Conservation (phyloP, 2,329 filamentous ascomycete species). For the Epicoccum sorghinum region DNA sequence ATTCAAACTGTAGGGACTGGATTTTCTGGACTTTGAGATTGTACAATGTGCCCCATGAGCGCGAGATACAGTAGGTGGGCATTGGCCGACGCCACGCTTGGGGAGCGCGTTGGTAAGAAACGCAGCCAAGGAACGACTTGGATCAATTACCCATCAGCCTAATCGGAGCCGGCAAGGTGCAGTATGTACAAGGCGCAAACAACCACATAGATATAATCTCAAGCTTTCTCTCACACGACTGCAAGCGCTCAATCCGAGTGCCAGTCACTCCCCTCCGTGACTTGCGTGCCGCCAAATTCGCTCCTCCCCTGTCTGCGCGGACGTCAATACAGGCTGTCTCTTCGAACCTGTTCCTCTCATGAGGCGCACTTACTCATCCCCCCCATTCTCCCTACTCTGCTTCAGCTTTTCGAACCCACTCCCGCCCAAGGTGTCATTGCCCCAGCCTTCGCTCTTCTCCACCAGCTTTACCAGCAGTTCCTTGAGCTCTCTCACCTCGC, state of each 20-base stretch:
- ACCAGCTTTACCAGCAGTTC: conserved; percentile 41
- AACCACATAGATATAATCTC: too few species aligned
- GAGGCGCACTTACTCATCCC: conserved; percentile 18
- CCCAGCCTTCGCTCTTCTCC: conserved; percentile 34
- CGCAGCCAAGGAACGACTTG: too few species aligned
- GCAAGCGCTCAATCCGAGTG: conserved; percentile 13
- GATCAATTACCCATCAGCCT: too few species aligned
- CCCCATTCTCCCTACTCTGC: conserved; percentile 33
- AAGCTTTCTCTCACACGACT: neutral
- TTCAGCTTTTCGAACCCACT: conserved; percentile 34
- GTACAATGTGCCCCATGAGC: too few species aligned
- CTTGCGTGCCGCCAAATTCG: conserved; percentile 31
- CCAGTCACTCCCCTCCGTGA: conserved; percentile 24
- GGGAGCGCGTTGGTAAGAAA: too few species aligned
- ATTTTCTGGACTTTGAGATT: too few species aligned
- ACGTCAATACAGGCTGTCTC: neutral
- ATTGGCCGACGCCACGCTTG: too few species aligned
- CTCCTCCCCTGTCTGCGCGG: conserved; percentile 13
- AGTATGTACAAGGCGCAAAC: too few species aligned
- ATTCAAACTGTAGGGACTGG: too few species aligned
- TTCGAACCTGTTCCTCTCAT: neutral
- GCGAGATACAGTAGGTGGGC: too few species aligned
- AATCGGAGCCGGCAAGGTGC: too few species aligned
- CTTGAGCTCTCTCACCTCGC: conserved; percentile 55
- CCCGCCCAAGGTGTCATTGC: conserved; percentile 37